Evolutionary conservation across 345 rosid genomes (phyloP), one percentile per base, ranked within the genome.

Genomic region (Pistacia vera): DNA sequence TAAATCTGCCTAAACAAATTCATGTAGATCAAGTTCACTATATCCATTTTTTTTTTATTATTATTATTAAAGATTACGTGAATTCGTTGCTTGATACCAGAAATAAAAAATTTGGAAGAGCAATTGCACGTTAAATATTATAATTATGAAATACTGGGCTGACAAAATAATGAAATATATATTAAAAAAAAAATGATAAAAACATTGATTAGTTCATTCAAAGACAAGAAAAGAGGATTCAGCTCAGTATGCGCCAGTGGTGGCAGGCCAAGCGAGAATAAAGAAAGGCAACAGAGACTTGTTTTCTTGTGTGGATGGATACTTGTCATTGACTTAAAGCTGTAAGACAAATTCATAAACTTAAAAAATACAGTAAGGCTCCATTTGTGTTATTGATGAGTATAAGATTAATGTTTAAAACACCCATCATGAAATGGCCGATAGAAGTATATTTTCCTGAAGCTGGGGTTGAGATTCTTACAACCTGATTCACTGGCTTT

Each of bases 401-500:
- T 25, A 25, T 25, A 25, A 25, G 25, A 25, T 25, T 25, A 25
- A 25, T 25, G 25, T 25, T 25, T 25, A 25, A 25, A 25, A 25
- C 25, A 25, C 25, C 25, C 25, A 25, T 25, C 25, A 25, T 25
- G 25, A 25, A 25, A 25, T 25, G 25, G 25, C 25, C 25, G 25
- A 25, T 25, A 25, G 41, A 36, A 36, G 41, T 5, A 41, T 4
- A 5, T 41, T 41, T 41, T 41, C 44, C 44, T 4, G 44, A 41
- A 41, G 5, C 44, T 41, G 44, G 7, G 44, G 44, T 41, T 41
- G 44, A 41, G 74, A 72, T 25, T 25, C 25, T 25, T 25, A 25
- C 25, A 25, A 25, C 25, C 25, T 25, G 25, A 25, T 71, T 71
- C 79, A 46, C 8, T 58, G 56, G 76, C 41, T 58, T 73, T 36